Evolutionary conservation across 31 red algal species (phyloP).

Genomic region (Asparagopsis taxiformis): DNA sequence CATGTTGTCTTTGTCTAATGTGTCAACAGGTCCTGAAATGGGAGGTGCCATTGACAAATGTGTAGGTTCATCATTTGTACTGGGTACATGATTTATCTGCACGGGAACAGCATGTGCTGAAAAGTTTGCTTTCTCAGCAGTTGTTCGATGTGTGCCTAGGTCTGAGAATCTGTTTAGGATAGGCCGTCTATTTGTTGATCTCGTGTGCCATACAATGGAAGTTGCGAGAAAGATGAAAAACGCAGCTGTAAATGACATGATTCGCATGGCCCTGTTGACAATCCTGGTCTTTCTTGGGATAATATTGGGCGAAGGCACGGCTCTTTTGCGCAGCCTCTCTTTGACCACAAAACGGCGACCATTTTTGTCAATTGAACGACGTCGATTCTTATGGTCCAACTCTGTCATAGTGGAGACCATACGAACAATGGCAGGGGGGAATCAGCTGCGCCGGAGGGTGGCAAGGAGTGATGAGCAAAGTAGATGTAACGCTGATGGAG

Average conservation of each 20-base stretch:
- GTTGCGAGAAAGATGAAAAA: conserved; percentile 29
- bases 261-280: conserved; percentile 23
- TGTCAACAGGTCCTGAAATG: background rate
- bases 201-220: background rate
- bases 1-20: background rate
- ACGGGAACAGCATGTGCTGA: background rate
- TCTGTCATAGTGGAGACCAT: conserved; percentile 8
- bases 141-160: background rate
- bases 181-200: background rate
- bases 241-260: conserved; percentile 26
- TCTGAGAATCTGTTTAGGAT: background rate
- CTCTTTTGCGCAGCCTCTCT: conserved; percentile 16
- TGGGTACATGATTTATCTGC: background rate
- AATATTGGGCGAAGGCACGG: conserved; percentile 19
- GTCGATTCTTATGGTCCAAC: conserved; percentile 29
- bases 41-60: background rate
- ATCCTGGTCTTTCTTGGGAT: conserved; percentile 23
- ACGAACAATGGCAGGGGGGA: background rate
- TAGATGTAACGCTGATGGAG: too few relatives aligned
- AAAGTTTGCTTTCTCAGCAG: background rate
- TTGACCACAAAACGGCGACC: conserved; percentile 40
- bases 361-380: conserved; percentile 31
- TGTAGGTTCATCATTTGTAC: background rate
- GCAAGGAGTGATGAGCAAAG: too few relatives aligned
- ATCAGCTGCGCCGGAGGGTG: background rate